phyloP scores from a whole-genome alignment of 306 rosid genomes.

The Prosopis cineraria region DNA sequence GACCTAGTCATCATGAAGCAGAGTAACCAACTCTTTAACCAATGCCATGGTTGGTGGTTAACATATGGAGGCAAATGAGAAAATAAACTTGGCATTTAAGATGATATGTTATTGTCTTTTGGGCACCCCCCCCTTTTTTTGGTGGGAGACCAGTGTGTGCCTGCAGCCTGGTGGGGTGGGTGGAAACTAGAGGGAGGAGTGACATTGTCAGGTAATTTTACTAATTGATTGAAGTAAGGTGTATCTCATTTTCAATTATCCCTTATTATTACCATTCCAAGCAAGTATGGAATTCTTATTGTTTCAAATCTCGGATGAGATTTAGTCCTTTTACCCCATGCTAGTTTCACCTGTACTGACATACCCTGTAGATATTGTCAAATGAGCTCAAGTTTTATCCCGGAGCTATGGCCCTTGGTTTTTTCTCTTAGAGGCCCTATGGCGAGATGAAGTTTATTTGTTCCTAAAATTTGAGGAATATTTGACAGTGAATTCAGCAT shows the following conservation, averaged over 20 bases:
- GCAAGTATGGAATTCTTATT: not conserved
- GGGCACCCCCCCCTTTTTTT: not conserved
- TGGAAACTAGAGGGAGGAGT: not conserved
- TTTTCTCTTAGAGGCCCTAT: slow-evolving; percentile 4
- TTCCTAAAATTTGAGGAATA: slow-evolving; percentile 1
- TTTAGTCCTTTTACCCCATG: not conserved
- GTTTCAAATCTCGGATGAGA: not conserved
- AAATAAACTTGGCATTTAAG: not conserved
- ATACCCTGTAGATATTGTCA: not conserved
- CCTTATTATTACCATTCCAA: not conserved
- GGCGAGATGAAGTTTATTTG: not conserved
- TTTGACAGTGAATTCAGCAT: slow-evolving; percentile 18
- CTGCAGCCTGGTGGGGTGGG: not conserved
- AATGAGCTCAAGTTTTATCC: not conserved
- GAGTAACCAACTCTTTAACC: not conserved
- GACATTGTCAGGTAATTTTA: slow-evolving; percentile 2
- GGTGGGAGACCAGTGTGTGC: not conserved
- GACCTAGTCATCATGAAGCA: not conserved
- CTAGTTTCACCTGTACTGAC: slow-evolving; percentile 1
- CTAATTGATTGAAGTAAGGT: not conserved
- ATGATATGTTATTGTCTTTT: not conserved
- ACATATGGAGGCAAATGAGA: not conserved
- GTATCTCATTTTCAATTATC: not conserved
- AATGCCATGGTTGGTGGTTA: not conserved
- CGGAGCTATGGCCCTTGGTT: not conserved